Base-by-base conservation (phyloP, 305 asterid genomes). In the Caryopteris hybrid region DNA sequence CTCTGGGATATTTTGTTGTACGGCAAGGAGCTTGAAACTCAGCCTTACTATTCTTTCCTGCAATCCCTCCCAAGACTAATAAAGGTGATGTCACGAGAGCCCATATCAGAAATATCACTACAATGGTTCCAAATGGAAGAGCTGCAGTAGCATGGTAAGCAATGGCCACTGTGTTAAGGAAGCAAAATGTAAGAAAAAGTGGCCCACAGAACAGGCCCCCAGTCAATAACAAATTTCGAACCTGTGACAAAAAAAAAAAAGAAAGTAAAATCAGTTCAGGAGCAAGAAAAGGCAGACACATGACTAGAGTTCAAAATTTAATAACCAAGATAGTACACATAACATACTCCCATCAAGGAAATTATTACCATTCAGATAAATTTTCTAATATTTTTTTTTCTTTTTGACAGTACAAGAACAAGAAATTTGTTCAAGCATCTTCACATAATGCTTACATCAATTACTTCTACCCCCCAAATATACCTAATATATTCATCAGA, bases 21-120 rank as follows among this genome's bases (percentile, higher is more conserved):
- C 95, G 90, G 56, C 80, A 74, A 25, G 96, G 96, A 72, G 94
- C 96, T 73, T 89, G 96, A 67, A 89, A 89, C 74, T 87, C 96
- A 2, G 87, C 87, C 74, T 84, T 85, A 45, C 95, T 84, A 66
- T 87, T 87, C 79, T 89, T 87, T 60, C 96, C 96, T 1, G 92
- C 92, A 66, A 87, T 87, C 13, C 95, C 96, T 29, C 96, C 96
- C 87, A 89, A 70, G 39, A 87, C 90, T 27, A 89, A 74, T 73
- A 89, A 66, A 9, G 96, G 96, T 20, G 92, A 83, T 25, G 95
- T 87, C 62, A 87, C 95, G 17, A 89, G 87, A 38, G 91, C 89
- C 96, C 96, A 88, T 80, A 86, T 89, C 66, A 89, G 81, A 68
- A 86, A 74, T 7, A 89, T 84, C 34, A 86, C 94, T 65, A 84